phyloP scores from a whole-genome alignment of 1,284 basidiomycete species.

The Cutaneotrichosporon cavernicola region DNA sequence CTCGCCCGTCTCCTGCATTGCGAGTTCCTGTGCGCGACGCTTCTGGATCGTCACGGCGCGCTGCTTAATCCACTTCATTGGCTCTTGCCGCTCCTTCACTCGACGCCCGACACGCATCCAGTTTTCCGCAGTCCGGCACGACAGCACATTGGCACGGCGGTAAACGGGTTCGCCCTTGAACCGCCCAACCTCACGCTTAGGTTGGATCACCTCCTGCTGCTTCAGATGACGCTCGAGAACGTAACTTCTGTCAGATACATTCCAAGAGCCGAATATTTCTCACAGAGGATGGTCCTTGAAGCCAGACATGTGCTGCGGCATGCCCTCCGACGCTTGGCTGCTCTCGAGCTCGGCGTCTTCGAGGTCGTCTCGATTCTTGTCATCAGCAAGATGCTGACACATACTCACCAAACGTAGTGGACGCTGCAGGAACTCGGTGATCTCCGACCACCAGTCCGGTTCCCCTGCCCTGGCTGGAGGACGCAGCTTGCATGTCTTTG shows the following conservation, averaged over 20 bases:
- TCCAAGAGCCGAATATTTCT: conserved; percentile 33
- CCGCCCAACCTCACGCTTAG: conserved; percentile 79
- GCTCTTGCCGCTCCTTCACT: conserved; percentile 72
- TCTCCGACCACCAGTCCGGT: conserved; percentile 79
- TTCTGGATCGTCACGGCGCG: conserved; percentile 78
- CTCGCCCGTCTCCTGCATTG: conserved; percentile 58
- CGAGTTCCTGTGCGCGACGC: conserved; percentile 78
- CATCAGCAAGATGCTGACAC: conserved; percentile 14
- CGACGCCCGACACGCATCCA: conserved; percentile 87
- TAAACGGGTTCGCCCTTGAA: conserved; percentile 95
- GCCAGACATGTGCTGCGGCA: conserved; percentile 84
- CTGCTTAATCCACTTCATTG: conserved; percentile 87
- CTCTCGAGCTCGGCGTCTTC: conserved; percentile 90
- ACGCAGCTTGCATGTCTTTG: conserved; percentile 78
- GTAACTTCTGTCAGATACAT: conserved; percentile 60
- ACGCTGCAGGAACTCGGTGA: conserved; percentile 64
- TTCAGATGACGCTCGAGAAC: conserved; percentile 84
- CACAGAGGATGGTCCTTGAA: conserved; percentile 96
- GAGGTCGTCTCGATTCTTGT: conserved; percentile 81
- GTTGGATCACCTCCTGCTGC: conserved; percentile 81
- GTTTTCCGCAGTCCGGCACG: conserved; percentile 85
- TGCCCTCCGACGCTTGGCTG: conserved; percentile 78
- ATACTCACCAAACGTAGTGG: conserved; percentile 73
- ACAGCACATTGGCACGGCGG: conserved; percentile 74
- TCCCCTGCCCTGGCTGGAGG: conserved; percentile 63